Evolutionary conservation across 768 basidiomycete genomes (phyloP), one percentile per base, ranked within the genome.

Genomic region (Chlorophyllum brunneum): DNA sequence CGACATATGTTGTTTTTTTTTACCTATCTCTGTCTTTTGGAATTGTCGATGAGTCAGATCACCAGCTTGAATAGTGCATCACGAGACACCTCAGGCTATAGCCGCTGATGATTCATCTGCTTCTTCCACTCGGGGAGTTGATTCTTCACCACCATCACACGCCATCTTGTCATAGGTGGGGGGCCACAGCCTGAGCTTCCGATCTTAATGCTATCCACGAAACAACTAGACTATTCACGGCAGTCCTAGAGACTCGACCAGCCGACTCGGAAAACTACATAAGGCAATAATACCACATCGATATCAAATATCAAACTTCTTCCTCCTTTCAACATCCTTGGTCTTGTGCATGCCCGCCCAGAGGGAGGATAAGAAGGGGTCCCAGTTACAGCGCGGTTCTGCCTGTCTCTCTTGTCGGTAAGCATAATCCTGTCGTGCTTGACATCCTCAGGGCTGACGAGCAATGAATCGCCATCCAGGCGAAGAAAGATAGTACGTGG

Each of bases 371-470:
- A 52, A 52, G 31, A 52, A 52, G 38, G 48, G 48, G 42, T 52
- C 49, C 15, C 49, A 51, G 34, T 61, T 76, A 39, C 68, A 70
- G 55, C 65, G 75, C 44, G 75, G 74, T 37, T 66, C 70, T 33
- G 75, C 75, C 18, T 75, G 74, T 62, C 63, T 76, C 15, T 70
- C 70, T 24, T 75, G 74, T 61, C 63, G 75, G 74, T 76, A 56
- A 58, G 73, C 61, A 40, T 42, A 36, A 29, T 13, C 38, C 30
- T 47, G 18, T 50, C 27, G 27, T 55, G 43, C 30, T 13, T 41
- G 5, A 13, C 42, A 9, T 29, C 18, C 24, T 22, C 41, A 31
- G 18, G 11, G n/a, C 49, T 54, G 15, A 58, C 37, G 16, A 11
- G 23, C 42, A 13, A 44, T 49, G 16, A 26, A 30, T n/a, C 30